Evolutionary conservation across 75 land plant species (phyloP), one percentile per base, ranked within the genome.

Genomic region (Adiantum capillusveneris): DNA sequence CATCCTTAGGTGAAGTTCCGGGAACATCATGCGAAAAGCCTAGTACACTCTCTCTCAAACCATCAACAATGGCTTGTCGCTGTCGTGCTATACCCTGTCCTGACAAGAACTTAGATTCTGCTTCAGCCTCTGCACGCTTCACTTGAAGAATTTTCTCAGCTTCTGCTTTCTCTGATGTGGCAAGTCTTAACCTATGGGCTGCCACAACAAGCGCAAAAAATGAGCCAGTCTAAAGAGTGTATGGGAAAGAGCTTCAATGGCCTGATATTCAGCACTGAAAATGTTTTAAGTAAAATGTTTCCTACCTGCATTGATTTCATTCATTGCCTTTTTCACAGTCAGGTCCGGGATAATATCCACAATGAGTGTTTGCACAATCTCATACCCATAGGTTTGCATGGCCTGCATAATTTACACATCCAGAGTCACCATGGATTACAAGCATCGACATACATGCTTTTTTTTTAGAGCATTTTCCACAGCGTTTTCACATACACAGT

Each of bases 31-130:
- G 68, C 18, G 86, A 76, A 66, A 84, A 84, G 11, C 58, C 66
- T 11, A 84, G 57, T n/a, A 84, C 80, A 29, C 80, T 84, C 63
- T 84, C 86, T 42, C 80, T 63, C 11, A 84, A 68, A 3, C 86
- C 86, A 59, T 84, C 80, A 0, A 74, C 78, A 67, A 84, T 84
- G 14, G 80, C 86, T 52, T 84, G 86, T 0, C 83, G 63, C 86
- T 84, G 86, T 18, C 86, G 41, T 13, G 86, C 83, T 18, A 84
- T 65, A 42, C 86, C 86, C 26, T 72, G 52, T 1, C 86, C 83
- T 28, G 83, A 58, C 14, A 84, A 68, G 31, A 73, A 84, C 34
- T 84, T 84, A 37, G 86, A 53, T 54, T 84, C 86, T 0, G 83
- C 86, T 30, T 84, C 86, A 6, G 70, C 86, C 53, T 84, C 86